Base-by-base conservation (phyloP, 129 eudicot genomes). In the Saussurea involucrata region DNA sequence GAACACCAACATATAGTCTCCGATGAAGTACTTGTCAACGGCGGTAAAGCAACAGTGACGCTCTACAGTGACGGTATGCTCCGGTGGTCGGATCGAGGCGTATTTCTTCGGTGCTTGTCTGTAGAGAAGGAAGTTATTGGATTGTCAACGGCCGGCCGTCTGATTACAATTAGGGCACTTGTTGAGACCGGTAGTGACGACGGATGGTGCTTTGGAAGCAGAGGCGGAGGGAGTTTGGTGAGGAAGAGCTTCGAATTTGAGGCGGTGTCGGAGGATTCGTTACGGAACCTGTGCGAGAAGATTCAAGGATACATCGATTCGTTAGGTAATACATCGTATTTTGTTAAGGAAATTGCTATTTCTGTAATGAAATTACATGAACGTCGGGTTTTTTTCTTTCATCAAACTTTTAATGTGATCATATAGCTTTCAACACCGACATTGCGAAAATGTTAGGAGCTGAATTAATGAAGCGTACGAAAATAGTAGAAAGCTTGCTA, bases 71-170 rank as follows among this genome's bases (percentile, higher is more conserved):
- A 70, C 36, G 96, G 98, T 0, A 31, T 25, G 20, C 86, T 93
- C 78, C 85, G 80, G 61, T 90, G 92, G 94, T 29, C 33, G 22
- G 86, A 80, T 57, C 75, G 68, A 9, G 75, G 72, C 36, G 72
- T 58, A 20, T 32, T 22, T 11, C 71, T 12, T 29, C 79, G 85
- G 17, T 63, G 84, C 37, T 44, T 95, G 86, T 81, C 55, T 31
- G 77, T 95, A 34, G 95, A 95, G 84, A 92, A 86, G 72, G 81
- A 95, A 80, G 96, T 92, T 3, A 66, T 89, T 6, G 96, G 97
- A 3, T 80, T 92, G 75, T 72, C 89, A 9, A 81, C 67, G 0
- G 73, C 68, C 24, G 97, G 85, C 13, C 75, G 64, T 12, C 75
- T 78, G 72, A 82, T 95, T 46, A 78, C 77, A 10, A 58, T 95